Percentiles rank a stretch among this genome's conserved stretches.
Evolutionary conservation across 352 stramenopile genomes (phyloP).

Genomic region (Globisporangium nagaii): DNA sequence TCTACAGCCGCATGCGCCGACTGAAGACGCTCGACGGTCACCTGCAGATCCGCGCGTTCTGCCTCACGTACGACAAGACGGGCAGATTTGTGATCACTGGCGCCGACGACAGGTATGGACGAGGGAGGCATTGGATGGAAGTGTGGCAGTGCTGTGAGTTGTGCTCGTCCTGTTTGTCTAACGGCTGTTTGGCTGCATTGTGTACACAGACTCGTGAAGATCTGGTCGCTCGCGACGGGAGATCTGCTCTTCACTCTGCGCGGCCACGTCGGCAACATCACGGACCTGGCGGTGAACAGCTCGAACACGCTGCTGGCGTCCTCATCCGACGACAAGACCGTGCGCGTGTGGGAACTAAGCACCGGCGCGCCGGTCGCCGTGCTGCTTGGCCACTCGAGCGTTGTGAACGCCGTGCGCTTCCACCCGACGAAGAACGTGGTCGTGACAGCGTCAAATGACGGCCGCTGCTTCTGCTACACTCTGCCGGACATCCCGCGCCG

Average conservation of each 20-base stretch:
- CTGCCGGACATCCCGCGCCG: constrained; percentile 61
- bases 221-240: constrained; percentile 91
- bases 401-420: constrained; percentile 86
- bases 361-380: constrained; percentile 82
- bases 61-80: constrained; percentile 93
- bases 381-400: constrained; percentile 79
- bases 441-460: constrained; percentile 91
- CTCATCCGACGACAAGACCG: constrained; percentile 86
- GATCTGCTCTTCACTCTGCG: constrained; percentile 79
- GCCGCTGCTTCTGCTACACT: constrained; percentile 88
- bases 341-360: constrained; percentile 84
- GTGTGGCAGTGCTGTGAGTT: background rate
- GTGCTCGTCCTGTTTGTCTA: background rate
- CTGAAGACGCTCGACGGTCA: constrained; percentile 91
- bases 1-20: constrained; percentile 74
- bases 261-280: constrained; percentile 87
- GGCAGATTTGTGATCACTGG: constrained; percentile 96
- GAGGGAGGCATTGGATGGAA: background rate
- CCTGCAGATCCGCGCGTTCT: constrained; percentile 93
- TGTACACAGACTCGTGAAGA: constrained; percentile 88
- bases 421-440: constrained; percentile 84
- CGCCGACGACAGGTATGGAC: constrained; percentile 89
- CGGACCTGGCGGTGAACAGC: constrained; percentile 83
- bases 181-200: background rate
- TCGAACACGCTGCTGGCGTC: constrained; percentile 79